Base-by-base conservation (phyloP, 352 stramenopile genomes). In the Phytophthora agathidicida region DNA sequence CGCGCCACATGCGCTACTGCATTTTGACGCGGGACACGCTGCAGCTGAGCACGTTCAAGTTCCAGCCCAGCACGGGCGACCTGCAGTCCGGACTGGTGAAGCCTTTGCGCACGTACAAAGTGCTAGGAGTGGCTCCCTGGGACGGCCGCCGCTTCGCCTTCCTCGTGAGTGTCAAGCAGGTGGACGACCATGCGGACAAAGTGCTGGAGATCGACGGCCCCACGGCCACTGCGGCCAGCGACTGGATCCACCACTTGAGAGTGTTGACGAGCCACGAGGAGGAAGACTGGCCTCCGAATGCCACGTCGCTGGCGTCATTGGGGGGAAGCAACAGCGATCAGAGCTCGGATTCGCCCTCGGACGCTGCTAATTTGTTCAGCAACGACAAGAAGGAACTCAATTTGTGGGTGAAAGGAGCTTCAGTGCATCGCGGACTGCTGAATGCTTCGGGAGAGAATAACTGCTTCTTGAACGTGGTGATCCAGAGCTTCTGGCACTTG, bases 401-500 rank as follows among this genome's bases (percentile, higher is more conserved):
- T 51, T 71, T 94, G 31, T 93, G 83, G 83, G 76, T 89, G 17
- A 94, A 93, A 53, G 85, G 85, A 35, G 83, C 82, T 13, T 93
- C 83, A 0, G 83, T 94, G 51, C 85, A 94, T 60, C 83, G 85
- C 20, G 85, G 85, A 7, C 60, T 94, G 30, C 60, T 93, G 7
- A 94, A 94, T 39, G 72, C 67, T 5, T 81, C 80, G 6, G 88
- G 88, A 51, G 87, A 96, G 59, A 96, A 96, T 59, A 96, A 91
- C 60, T 96, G 88, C 67, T 96, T 96, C 53, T 68, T 96, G 60
- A 96, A 96, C 51, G 88, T 96, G 3, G 74, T 96, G 26, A 93
- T 96, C 52, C 88, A 96, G 68, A 96, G 86, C 68, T 94, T 96
- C 57, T 96, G 88, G 88, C 87, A 96, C 57, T 80, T 96, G 54